Evolutionary conservation across 352 stramenopile species (phyloP).

Genomic region (Halophytophthora batemanensis): DNA sequence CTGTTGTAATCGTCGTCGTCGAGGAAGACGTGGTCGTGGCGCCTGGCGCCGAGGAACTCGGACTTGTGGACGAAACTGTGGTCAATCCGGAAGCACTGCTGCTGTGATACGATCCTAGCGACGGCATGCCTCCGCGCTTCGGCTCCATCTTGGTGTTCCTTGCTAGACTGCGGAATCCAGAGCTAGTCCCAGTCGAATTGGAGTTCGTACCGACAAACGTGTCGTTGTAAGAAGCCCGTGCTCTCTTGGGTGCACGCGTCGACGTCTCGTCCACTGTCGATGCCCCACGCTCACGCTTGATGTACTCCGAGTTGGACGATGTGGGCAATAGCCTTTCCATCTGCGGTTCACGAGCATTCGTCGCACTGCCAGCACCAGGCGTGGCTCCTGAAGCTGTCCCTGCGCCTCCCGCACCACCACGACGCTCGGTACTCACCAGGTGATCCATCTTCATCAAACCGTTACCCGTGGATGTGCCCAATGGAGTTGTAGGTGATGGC

Average conservation of each 20-base stretch:
- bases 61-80: constrained; percentile 1
- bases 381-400: neutral
- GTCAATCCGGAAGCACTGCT: constrained; percentile 10
- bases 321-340: constrained; percentile 37
- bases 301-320: constrained; percentile 20
- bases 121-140: constrained; percentile 26
- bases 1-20: constrained; percentile 8
- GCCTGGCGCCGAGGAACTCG: neutral
- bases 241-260: constrained; percentile 10
- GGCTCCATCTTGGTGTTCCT: constrained; percentile 39
- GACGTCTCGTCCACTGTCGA: constrained; percentile 4
- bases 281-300: constrained; percentile 32
- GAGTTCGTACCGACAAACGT: constrained; percentile 11
- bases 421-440: constrained; percentile 18
- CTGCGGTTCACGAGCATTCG: constrained; percentile 27
- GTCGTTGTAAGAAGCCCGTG: constrained; percentile 14
- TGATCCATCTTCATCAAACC: constrained; percentile 36
- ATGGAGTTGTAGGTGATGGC: constrained; percentile 42
- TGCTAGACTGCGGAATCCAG: constrained; percentile 33
- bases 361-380: neutral
- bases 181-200: constrained; percentile 1
- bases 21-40: neutral
- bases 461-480: constrained; percentile 17
- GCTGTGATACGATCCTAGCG: constrained; percentile 17
- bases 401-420: neutral